phyloP scores from a whole-genome alignment of 768 basidiomycete species.

The Pleurotus platypus region DNA sequence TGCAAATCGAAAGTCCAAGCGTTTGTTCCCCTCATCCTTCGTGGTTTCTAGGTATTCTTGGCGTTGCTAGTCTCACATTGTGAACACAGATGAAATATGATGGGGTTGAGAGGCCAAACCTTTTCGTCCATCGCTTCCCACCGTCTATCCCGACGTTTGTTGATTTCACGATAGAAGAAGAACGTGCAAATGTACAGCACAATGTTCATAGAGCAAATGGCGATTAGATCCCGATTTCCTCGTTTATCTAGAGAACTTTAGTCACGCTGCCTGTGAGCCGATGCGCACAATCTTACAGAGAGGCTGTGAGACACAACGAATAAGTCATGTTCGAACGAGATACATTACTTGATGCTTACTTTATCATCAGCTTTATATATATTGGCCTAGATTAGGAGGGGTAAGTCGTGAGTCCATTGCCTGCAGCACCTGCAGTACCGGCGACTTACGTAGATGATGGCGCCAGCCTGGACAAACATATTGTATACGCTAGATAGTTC shows the following conservation, averaged over 20 bases:
- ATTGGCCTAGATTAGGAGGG: slow-evolving; percentile 33
- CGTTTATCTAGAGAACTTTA: slow-evolving; percentile 40
- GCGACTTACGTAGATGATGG: slow-evolving; percentile 41
- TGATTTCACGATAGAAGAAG: slow-evolving; percentile 53
- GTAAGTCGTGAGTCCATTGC: not conserved
- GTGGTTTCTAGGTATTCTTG: slow-evolving; percentile 58
- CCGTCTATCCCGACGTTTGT: slow-evolving; percentile 40
- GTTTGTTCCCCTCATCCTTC: slow-evolving; percentile 53
- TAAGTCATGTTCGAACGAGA: not conserved
- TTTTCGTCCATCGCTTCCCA: slow-evolving; percentile 49
- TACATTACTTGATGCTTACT: slow-evolving; percentile 15
- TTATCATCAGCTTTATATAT: slow-evolving; percentile 53
- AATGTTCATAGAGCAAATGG: slow-evolving; percentile 52
- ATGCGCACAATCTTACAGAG: slow-evolving; percentile 24
- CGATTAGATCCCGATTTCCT: slow-evolving; percentile 55
- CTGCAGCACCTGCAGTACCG: not conserved
- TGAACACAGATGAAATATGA: not conserved
- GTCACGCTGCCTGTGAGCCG: not conserved
- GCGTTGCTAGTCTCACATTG: slow-evolving; percentile 37
- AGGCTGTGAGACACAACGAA: slow-evolving; percentile 16
- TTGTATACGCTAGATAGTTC: slow-evolving; percentile 43
- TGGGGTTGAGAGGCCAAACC: slow-evolving; percentile 23
- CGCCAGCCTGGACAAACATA: slow-evolving; percentile 58
- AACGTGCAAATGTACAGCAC: slow-evolving; percentile 47
- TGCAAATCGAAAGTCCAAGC: slow-evolving; percentile 61